Base-by-base conservation (phyloP, 1,139 yeast genomes). In the Kluyveromyces sp. region DNA sequence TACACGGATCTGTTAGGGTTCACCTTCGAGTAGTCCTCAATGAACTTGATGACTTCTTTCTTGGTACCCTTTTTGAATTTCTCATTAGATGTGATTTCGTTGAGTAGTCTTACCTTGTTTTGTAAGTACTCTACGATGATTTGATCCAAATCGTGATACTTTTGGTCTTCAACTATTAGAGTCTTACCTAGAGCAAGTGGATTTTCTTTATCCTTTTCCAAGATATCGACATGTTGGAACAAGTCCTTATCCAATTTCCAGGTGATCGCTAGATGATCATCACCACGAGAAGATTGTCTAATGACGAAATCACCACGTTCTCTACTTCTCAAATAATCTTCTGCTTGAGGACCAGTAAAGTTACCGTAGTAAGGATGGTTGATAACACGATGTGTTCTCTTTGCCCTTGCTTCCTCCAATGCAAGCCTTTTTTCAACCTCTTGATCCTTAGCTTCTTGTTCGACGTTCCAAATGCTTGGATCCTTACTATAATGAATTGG, bases 201-300 rank as follows among this genome's bases (percentile, higher is more conserved):
- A 57, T 75, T 78, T 48, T 74, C 79, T 58, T 79, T 80, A 48
- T 76, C 80, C 45, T 77, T 73, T 66, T 92, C 98, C 53, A 82
- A 75, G 42, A 92, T 85, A 57, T 89, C 90, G 52, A 94, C 72
- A 64, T 92, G 97, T 64, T 94, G 98, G 69, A 84, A 94, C 53
- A 92, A 71, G 61, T 83, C 85, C 59, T 86, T 92, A 50, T 88
- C 92, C 36, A 94, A 90, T 64, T 92, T 92, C 97, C 98, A 92
- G 0, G 99, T 92, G 37, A 90, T 84, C 2, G 96, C 90, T 57
- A 92, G 75, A 65, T 81, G 96, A 54, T 87, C 85, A 39, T 79
- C 75, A 34, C 98, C 98, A 52, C 83, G 81, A 5, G 96, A 87
- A 1, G 97, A 89, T 7, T 97, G 98, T 56, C 99, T 79, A 48